Conservation (phyloP, 108 stramenopile species). For the Skeletonema costatum region DNA sequence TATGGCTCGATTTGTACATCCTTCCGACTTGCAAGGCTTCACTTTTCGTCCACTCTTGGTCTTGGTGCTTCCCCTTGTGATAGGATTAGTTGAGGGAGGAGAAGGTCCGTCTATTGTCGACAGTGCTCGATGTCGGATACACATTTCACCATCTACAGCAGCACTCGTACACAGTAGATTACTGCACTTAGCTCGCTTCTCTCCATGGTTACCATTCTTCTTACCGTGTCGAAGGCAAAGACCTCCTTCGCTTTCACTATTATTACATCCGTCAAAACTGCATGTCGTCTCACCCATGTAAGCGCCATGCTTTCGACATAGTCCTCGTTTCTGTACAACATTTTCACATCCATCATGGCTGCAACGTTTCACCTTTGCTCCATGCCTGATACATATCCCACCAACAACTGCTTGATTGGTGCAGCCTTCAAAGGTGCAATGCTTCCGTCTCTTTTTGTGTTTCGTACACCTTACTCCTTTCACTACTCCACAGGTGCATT, state of each 20-base stretch:
- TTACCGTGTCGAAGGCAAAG: too few species aligned
- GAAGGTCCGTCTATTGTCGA: neutral
- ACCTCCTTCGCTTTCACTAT: too few species aligned
- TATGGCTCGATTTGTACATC: neutral
- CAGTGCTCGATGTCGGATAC: neutral
- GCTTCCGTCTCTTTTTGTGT: neutral
- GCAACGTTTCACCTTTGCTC: neutral
- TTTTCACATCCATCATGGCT: neutral
- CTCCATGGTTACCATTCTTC: neutral
- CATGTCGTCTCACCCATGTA: neutral
- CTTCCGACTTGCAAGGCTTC: neutral
- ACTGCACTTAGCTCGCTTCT: neutral
- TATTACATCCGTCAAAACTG: too few species aligned
- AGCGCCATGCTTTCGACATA: neutral
- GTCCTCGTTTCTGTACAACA: neutral
- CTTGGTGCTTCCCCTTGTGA: neutral
- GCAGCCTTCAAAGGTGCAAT: neutral
- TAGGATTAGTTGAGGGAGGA: neutral
- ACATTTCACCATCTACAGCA: neutral
- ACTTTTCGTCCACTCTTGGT: neutral
- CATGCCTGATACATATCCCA: constrained; percentile 1
- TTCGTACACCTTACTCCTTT: neutral
- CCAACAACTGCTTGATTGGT: neutral
- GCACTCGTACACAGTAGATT: neutral
- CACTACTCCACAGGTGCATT: neutral